phyloP scores from a whole-genome alignment of 257 asterid genomes.

The Rhazya stricta region DNA sequence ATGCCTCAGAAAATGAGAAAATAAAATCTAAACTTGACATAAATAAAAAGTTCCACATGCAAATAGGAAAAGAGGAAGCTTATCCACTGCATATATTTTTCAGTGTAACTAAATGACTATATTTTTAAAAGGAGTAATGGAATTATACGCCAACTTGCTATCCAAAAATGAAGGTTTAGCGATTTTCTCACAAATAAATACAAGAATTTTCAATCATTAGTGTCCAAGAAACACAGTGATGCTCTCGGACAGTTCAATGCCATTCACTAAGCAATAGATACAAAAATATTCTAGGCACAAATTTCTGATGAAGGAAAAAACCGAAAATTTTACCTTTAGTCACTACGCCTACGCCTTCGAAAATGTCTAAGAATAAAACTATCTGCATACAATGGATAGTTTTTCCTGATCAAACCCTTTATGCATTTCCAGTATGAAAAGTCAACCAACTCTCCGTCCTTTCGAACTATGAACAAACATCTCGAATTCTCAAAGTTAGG shows the following conservation, averaged over 20 bases:
- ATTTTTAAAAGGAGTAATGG: not conserved
- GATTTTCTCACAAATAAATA: not conserved
- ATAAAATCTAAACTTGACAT: not conserved
- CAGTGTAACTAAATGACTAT: not conserved
- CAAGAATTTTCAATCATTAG: constrained; percentile 5
- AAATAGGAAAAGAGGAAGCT: not conserved
- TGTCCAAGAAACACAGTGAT: not conserved
- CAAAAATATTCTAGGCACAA: constrained; percentile 12
- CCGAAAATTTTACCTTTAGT: constrained; percentile 34
- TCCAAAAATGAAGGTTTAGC: constrained; percentile 3
- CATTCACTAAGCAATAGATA: constrained; percentile 13
- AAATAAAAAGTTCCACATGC: not conserved
- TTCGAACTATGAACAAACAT: constrained; percentile 85
- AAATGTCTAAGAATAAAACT: constrained; percentile 86
- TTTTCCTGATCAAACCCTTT: constrained; percentile 79
- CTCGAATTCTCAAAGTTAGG: constrained; percentile 75
- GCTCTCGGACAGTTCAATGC: constrained; percentile 2
- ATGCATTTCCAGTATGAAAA: constrained; percentile 98
- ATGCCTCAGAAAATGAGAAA: constrained; percentile 8
- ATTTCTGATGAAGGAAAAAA: constrained; percentile 11
- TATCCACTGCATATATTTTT: not conserved
- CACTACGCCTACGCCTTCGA: constrained; percentile 49
- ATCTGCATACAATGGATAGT: constrained; percentile 88
- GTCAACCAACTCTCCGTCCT: constrained; percentile 83
- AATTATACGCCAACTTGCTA: constrained; percentile 15